These are phyloP conservation scores for Fusarium sp. DNA, from an alignment of 2,329 filamentous ascomycete genomes.

Conservation along the genomic window DNA sequence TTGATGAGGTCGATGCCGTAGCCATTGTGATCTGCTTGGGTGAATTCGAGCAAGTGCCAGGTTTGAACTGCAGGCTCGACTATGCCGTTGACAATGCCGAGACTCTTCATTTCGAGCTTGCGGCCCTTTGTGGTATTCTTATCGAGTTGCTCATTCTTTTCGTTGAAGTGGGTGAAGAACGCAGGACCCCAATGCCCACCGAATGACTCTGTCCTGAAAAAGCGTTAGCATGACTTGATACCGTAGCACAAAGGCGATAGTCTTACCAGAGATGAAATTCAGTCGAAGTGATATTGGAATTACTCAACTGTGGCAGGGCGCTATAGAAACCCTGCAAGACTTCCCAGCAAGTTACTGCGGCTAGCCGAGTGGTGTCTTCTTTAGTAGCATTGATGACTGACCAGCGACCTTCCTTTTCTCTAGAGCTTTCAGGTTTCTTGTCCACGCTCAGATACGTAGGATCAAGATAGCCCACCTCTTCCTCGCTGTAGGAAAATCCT, in stretches of 20 bases:
- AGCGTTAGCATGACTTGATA: background rate
- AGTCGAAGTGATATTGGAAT: slow-evolving; percentile 18
- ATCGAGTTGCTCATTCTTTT: slow-evolving; percentile 19
- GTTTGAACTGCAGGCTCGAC: slow-evolving; percentile 23
- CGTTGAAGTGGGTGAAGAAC: slow-evolving; percentile 25
- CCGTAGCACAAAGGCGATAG: background rate
- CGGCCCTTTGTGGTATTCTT: slow-evolving; percentile 6
- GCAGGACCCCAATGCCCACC: slow-evolving; percentile 31
- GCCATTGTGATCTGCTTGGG: slow-evolving; percentile 16
- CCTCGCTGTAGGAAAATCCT: slow-evolving; percentile 25
- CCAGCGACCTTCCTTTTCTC: slow-evolving; percentile 20
- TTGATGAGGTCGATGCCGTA: slow-evolving; percentile 27
- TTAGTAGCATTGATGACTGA: slow-evolving; percentile 17
- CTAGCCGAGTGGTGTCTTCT: slow-evolving; percentile 17
- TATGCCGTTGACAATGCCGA: slow-evolving; percentile 33
- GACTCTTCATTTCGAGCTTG: slow-evolving; percentile 28
- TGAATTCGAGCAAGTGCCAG: slow-evolving; percentile 21
- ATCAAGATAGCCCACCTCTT: slow-evolving; percentile 24
- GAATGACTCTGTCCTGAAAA: slow-evolving; percentile 19
- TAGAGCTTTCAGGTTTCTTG: slow-evolving; percentile 5
- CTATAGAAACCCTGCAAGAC: slow-evolving; percentile 29
- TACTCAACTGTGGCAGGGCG: slow-evolving; percentile 16
- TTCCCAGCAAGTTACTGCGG: slow-evolving; percentile 28
- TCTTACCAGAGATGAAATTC: slow-evolving; percentile 23
- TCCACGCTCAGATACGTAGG: slow-evolving; percentile 20